Base-by-base conservation (phyloP, 2,329 filamentous ascomycete genomes). In the Scedosporium dehoogii region DNA sequence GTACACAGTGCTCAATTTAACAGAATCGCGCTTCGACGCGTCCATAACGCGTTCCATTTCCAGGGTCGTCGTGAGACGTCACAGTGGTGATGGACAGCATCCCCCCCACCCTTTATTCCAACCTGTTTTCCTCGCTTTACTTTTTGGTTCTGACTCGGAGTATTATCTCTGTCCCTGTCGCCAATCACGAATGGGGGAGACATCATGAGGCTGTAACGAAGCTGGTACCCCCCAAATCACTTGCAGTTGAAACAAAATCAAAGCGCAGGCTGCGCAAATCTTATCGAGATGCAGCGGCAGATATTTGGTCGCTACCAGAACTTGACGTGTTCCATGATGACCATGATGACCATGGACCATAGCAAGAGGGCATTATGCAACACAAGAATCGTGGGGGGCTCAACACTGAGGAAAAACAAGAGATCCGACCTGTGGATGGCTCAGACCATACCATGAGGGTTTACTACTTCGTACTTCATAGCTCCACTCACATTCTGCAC, bases 221-320 rank as follows among this genome's bases (percentile, higher is more conserved):
- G 44, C 44, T 21, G n/a, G 29, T 6, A 33, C 14, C 25, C 57
- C 18, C 38, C 41, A 25, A 53, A 61, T 53, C 16, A 33, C 58
- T 60, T 33, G 58, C 58, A 51, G 44, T 29, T 60, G 46, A 55
- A 61, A 61, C 46, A 38, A 61, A 55, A 55, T 38, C 46, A 61
- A 41, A 61, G 59, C 59, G 59, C 27, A 33, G 42, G 16, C 25
- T 25, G 16, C 27, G 27, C 14, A 38, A 33, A 16, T 33, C 16
- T 58, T 41, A 58, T 58, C 55, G 51, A 3, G 23, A 25, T 55
- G 51, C 51, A 55, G 51, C 51, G 51, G 51, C 18, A 55, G 51
- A 27, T 55, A 55, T 29, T 23, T 55, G 21, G 23, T 58, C 33
- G 27, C 55, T 38, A 33, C 55, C 55, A 38, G 27, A 27, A 38